Evolutionary conservation across 345 rosid species (phyloP), one percentile per base, ranked within the genome.

Genomic region (Eutrema heterophyllum): DNA sequence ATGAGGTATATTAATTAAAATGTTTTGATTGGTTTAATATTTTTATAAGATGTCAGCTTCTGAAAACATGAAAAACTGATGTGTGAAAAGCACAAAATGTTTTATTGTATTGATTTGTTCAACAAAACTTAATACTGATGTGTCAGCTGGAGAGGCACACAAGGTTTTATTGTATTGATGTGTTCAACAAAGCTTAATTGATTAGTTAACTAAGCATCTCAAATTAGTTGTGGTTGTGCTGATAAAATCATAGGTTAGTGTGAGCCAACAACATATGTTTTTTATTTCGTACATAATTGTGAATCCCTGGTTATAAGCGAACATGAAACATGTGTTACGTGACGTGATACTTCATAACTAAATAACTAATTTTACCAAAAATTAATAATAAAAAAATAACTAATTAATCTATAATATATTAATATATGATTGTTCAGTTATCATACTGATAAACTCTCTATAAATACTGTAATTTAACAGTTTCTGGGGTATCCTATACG

Each of bases 241-340:
- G 39, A 40, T 64, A 63, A 68, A 63, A 64, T 64, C 80, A 70
- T 55, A 67, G 65, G 80, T 76, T 70, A 76, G 80, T 70, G 30
- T 70, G 61, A 70, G 64, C 71, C 67, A 76, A 76, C 74, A n/a
- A 54, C 52, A 29, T 63, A 63, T 69, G 38, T 38, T 38, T 58
- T 63, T 9, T 15, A 12, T 53, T 60, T 30, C 30, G 21, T 52
- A 61, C 15, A 69, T 61, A 45, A 49, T 59, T 66, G 46, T 9
- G 16, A 55, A 38, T 45, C 74, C 57, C 5, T 53, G 27, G 15
- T 29, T 44, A 55, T 46, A 63, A 24, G 58, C 40, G 9, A 68
- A 51, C 79, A 54, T 26, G 56, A 62, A 75, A 68, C 65, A 68
- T 69, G 70, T 68, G 69, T 76, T 32, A 59, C 55, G 48, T 68